These are phyloP conservation scores for Nakazawaea populi DNA, from an alignment of 805 yeast genomes.

Conservation along the genomic window DNA sequence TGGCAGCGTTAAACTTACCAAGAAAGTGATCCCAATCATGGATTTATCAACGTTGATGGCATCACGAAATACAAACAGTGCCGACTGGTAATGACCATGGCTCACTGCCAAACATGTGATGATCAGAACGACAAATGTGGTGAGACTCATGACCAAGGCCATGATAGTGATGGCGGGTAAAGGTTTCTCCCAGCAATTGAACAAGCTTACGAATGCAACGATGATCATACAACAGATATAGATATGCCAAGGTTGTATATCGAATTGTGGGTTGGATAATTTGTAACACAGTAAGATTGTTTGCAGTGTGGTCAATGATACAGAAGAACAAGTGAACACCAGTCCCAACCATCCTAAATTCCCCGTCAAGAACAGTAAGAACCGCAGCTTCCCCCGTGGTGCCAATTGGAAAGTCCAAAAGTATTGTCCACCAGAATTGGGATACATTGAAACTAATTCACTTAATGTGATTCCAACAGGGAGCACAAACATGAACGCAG, in stretches of 20 bases:
- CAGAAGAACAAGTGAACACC: constrained; percentile 12
- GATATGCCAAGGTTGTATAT: constrained; percentile 12
- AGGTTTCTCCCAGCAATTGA: constrained; percentile 15
- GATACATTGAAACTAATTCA: constrained; percentile 26
- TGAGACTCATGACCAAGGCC: constrained; percentile 20
- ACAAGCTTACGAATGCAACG: constrained; percentile 13
- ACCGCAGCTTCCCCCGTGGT: constrained; percentile 15
- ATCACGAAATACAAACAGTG: constrained; percentile 19
- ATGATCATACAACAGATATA: constrained; percentile 13
- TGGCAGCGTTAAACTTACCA: constrained; percentile 19
- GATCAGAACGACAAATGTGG: constrained; percentile 18
- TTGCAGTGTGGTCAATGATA: constrained; percentile 12
- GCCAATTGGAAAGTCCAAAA: constrained; percentile 26
- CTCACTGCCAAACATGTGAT: constrained; percentile 15
- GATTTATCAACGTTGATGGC: constrained; percentile 22
- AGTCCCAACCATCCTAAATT: constrained; percentile 18
- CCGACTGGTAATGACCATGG: constrained; percentile 11
- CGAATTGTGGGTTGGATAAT: constrained; percentile 13
- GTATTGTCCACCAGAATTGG: constrained; percentile 27
- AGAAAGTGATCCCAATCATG: constrained; percentile 21
- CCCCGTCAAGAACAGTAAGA: constrained; percentile 21
- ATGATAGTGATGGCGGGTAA: constrained; percentile 19
- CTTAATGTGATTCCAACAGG: constrained; percentile 12
- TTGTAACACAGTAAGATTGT: constrained; percentile 10
- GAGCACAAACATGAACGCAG: constrained; percentile 24